phyloP scores from a whole-genome alignment of 257 asterid genomes.

The Mentha longifolia region DNA sequence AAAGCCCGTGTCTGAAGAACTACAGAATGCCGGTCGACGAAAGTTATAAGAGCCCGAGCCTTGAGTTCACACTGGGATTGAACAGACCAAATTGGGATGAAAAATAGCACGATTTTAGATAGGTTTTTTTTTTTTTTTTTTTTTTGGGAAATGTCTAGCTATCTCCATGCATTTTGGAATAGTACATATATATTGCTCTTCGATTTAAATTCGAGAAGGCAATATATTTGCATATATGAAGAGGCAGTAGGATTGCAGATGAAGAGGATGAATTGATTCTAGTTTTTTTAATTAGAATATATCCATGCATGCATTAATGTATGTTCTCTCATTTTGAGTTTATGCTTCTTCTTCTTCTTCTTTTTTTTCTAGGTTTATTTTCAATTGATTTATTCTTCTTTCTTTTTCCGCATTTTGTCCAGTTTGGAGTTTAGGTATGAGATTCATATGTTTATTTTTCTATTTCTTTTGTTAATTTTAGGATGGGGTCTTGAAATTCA shows the following conservation, averaged over 20 bases:
- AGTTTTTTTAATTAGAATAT: conserved; percentile 17
- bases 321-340: not conserved
- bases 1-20: conserved; percentile 40
- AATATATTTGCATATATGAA: conserved; percentile 29
- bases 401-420: no score
- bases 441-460: no score
- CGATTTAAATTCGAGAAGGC: conserved; percentile 19
- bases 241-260: conserved; percentile 27
- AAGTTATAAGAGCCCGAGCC: conserved; percentile 51
- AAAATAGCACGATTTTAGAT: conserved; percentile 32
- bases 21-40: conserved; percentile 32
- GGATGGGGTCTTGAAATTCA: no score
- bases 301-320: not conserved
- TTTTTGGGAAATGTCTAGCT: not conserved
- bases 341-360: not conserved
- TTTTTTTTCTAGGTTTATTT: not conserved
- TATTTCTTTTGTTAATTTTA: no score
- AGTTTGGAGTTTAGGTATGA: no score
- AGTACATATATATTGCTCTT: conserved; percentile 7
- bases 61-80: conserved; percentile 49
- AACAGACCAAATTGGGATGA: conserved; percentile 43
- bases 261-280: conserved; percentile 10
- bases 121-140: not conserved
- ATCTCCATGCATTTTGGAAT: conserved; percentile 24
- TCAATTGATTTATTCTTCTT: not conserved